Base-by-base conservation (phyloP, 805 yeast genomes). In the Helenozyma rhizophorensis region DNA sequence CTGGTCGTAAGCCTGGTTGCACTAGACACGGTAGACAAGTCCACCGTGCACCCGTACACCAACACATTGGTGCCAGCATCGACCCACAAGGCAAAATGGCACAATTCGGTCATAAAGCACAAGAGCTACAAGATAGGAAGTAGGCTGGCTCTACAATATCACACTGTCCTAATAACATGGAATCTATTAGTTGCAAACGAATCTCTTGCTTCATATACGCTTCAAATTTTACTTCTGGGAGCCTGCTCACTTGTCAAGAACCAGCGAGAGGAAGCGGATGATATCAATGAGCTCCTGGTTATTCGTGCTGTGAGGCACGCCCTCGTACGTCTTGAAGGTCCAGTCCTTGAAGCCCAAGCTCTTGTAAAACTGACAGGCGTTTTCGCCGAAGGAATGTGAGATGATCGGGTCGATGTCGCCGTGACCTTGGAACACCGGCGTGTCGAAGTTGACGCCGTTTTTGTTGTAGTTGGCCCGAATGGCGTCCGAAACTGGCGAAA, bases 401-500 rank as follows among this genome's bases (percentile, higher is more conserved):
- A 90, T 74, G 3, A 89, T 65, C 1, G 82, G 83, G 53, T 90
- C 97, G 3, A 52, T 58, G 4, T 78, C 76, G 21, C 98, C 97
- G 56, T 90, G 97, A 6, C 93, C 95, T 47, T 85, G 84, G 62
- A 88, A 86, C 6, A 86, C 64, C 1, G 95, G 95, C 0, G 95
- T 83, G 6, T 67, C 60, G 11, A 59, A 51, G 53, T 87, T 86
- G 21, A 50, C 45, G 13, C 51, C 50, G 8, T 27, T 33, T 6
- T 52, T 50, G n/a, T 60, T 56, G 10, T 26, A 17, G 13, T 23
- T 28, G 24, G 47, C 48, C 5, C 19, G 19, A 3, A 53, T 23
- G 5, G 45, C 34, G 11, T 43, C 44, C 9, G 37, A 29, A 23
- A 68, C 58, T 3, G 76, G 70, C 37, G 77, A 61, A 49, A 85